Conservation (phyloP, 495 filamentous ascomycete species). For the Aspergillus campestris region DNA sequence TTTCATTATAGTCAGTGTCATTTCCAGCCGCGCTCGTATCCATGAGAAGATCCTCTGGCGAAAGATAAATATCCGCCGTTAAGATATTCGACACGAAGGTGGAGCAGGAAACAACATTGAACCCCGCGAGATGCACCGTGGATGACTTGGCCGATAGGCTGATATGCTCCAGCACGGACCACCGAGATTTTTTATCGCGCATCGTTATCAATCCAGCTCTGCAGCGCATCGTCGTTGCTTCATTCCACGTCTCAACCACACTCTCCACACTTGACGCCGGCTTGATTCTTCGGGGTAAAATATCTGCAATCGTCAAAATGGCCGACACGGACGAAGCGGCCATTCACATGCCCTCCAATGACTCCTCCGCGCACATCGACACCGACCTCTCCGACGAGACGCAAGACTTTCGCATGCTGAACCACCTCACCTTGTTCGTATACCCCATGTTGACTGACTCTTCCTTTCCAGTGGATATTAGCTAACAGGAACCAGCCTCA, state of each 20-base stretch:
- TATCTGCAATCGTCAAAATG: constrained; percentile 20
- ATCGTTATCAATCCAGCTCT: neutral
- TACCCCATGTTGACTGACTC: neutral
- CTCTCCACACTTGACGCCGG: neutral
- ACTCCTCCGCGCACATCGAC: constrained; percentile 36
- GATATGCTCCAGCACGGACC: constrained; percentile 1
- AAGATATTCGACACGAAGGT: too few relatives aligned
- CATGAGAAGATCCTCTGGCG: neutral
- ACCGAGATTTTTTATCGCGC: constrained; percentile 6
- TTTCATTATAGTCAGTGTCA: constrained; percentile 20
- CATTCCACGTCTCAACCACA: neutral
- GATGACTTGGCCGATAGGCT: neutral
- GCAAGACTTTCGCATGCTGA: constrained; percentile 79
- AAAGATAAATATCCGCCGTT: too few relatives aligned
- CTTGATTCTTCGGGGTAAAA: constrained; percentile 3
- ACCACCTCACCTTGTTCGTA: constrained; percentile 46
- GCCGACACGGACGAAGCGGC: constrained; percentile 43
- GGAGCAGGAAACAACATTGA: neutral
- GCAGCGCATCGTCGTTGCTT: neutral
- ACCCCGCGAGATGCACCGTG: neutral
- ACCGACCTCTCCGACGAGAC: constrained; percentile 70
- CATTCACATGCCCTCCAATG: constrained; percentile 19
- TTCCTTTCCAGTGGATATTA: neutral
- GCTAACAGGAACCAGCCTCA: constrained; percentile 13
- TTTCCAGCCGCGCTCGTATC: neutral